Percentiles rank a stretch among this genome's conserved stretches.
Evolutionary conservation across 2,329 filamentous ascomycete species (phyloP).

Genomic region (Torrubiella hemipterigena): DNA sequence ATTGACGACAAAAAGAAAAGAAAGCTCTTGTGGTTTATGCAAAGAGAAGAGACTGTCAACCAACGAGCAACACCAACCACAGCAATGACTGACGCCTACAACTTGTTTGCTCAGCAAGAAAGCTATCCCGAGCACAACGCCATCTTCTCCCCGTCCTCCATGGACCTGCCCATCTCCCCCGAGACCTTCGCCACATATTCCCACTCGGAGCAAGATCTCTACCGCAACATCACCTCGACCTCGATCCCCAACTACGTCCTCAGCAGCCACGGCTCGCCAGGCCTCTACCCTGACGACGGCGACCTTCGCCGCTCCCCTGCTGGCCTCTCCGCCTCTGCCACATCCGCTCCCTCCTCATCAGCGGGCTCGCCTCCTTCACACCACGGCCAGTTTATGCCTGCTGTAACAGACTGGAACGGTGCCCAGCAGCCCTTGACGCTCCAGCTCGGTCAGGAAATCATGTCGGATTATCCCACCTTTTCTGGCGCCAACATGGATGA

Average conservation of each 20-base stretch:
- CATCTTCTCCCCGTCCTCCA: conserved; percentile 26
- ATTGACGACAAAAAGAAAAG: no score
- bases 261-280: conserved; percentile 33
- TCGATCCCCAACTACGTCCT: conserved; percentile 33
- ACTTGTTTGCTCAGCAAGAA: conserved; percentile 12
- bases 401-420: conserved; percentile 48
- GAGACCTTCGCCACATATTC: conserved; percentile 30
- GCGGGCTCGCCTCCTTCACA: conserved; percentile 56
- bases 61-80: not conserved
- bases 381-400: conserved; percentile 42
- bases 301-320: conserved; percentile 41
- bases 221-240: conserved; percentile 22
- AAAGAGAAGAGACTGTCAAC: not conserved
- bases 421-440: conserved; percentile 39
- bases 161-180: conserved; percentile 36
- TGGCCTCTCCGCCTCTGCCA: conserved; percentile 48
- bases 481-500: conserved; percentile 37
- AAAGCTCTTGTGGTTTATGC: no score
- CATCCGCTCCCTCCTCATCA: conserved; percentile 53
- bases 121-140: conserved; percentile 33
- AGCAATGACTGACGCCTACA: no score
- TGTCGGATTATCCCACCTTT: conserved; percentile 43
- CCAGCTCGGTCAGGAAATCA: conserved; percentile 44
- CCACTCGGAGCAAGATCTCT: conserved; percentile 23
- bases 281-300: conserved; percentile 36